phyloP scores from a whole-genome alignment of 306 rosid genomes.

The Casuarina equisetifolia region DNA sequence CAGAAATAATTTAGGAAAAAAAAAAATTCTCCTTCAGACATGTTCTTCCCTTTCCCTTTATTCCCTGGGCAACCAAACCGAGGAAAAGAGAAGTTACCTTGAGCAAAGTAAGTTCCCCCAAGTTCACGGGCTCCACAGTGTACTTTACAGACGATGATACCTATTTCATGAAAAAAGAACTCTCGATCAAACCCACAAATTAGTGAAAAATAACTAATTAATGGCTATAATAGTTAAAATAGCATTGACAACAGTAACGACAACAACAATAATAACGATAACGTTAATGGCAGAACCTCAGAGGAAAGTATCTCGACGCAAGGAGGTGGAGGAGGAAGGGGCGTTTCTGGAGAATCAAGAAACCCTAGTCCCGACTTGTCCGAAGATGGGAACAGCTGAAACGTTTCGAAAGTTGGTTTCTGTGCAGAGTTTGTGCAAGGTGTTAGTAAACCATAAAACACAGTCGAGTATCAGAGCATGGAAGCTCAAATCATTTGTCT shows the following conservation, averaged over 20 bases:
- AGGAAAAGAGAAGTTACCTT: constrained; percentile 47
- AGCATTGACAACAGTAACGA: constrained; percentile 6
- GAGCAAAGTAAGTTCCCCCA: constrained; percentile 65
- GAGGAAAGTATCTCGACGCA: constrained; percentile 64
- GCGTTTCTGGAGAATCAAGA: constrained; percentile 45
- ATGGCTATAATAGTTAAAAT: background rate
- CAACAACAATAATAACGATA: background rate
- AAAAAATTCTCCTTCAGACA: background rate
- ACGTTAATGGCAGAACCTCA: constrained; percentile 40
- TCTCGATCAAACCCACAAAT: background rate
- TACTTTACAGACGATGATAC: constrained; percentile 40
- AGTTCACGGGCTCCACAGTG: constrained; percentile 53
- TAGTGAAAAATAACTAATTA: background rate
- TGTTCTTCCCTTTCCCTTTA: background rate
- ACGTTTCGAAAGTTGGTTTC: constrained; percentile 47
- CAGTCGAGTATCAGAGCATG: background rate
- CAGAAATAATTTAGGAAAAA: background rate
- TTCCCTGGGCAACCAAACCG: background rate
- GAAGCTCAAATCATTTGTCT: background rate
- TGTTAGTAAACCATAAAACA: background rate
- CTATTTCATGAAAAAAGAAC: constrained; percentile 26
- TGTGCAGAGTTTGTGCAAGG: constrained; percentile 19
- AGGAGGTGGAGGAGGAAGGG: constrained; percentile 67
- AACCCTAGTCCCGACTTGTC: constrained; percentile 46
- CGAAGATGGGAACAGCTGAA: constrained; percentile 57